phyloP scores from a whole-genome alignment of 2,329 filamentous ascomycete species.

The Trichoderma atrobrunneum region DNA sequence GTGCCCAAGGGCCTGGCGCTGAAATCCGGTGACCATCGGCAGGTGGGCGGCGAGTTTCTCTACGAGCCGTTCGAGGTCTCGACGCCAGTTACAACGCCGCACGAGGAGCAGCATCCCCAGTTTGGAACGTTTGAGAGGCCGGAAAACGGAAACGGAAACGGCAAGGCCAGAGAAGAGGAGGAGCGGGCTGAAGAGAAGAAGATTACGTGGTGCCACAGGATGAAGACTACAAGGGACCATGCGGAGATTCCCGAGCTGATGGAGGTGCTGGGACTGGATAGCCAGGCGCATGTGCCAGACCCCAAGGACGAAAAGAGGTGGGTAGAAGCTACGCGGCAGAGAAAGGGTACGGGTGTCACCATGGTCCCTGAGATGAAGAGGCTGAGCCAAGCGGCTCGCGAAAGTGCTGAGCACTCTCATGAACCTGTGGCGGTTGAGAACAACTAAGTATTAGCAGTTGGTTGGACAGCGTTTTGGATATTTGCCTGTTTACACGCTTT shows the following conservation, averaged over 20 bases:
- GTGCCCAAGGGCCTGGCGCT: conserved; percentile 56
- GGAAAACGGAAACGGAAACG: conserved; percentile 17
- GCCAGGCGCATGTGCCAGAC: conserved; percentile 9
- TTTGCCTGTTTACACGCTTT: not conserved
- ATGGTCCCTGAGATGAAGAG: conserved; percentile 50
- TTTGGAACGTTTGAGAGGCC: conserved; percentile 25
- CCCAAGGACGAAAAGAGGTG: conserved; percentile 27
- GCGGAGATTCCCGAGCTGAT: conserved; percentile 66
- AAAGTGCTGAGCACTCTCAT: not conserved
- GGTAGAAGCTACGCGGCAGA: conserved; percentile 40
- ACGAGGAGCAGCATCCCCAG: conserved; percentile 31
- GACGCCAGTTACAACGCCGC: conserved; percentile 46
- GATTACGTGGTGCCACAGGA: conserved; percentile 77
- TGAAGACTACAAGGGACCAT: conserved; percentile 77
- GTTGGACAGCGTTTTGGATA: not conserved
- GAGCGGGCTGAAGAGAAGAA: conserved; percentile 51
- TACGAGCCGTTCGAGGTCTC: conserved; percentile 57
- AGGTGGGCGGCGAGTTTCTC: conserved; percentile 77
- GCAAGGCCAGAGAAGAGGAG: conserved; percentile 26
- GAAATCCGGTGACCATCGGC: conserved; percentile 63
- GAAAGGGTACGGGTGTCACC: conserved; percentile 54
- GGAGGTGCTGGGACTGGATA: conserved; percentile 58
- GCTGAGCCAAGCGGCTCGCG: conserved; percentile 34
- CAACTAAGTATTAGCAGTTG: not conserved
- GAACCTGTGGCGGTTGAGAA: not conserved